A percentile compares a stretch with the other conserved stretches of the same genome.
These are phyloP conservation scores for Fusarium neocosmosporiellum DNA, from an alignment of 2,329 filamentous ascomycete genomes.

Conservation along the genomic window DNA sequence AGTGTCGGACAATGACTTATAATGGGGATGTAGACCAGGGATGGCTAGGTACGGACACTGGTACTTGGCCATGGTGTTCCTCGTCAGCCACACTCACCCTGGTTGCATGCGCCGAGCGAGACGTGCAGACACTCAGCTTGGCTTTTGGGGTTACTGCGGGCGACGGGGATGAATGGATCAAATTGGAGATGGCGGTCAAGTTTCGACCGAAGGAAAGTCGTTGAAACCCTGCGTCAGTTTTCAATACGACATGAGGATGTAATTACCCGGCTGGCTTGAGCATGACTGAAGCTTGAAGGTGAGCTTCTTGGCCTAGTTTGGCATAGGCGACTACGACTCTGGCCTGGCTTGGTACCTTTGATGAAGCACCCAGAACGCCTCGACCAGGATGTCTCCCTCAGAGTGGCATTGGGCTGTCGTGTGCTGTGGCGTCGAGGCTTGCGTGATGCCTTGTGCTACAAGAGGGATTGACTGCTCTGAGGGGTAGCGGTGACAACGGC, in stretches of 20 bases:
- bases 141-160: neutral
- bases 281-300: neutral
- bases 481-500: slow-evolving; percentile 20
- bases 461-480: neutral
- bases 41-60: neutral
- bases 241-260: neutral
- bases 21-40: neutral
- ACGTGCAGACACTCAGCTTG: neutral
- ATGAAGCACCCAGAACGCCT: neutral
- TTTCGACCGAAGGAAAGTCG: neutral
- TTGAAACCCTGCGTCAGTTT: neutral
- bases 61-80: slow-evolving; percentile 1
- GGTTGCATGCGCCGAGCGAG: neutral
- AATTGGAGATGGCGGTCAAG: neutral
- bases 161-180: neutral
- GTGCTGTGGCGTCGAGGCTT: slow-evolving; percentile 20
- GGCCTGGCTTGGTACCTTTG: neutral
- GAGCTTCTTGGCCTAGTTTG: neutral
- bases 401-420: slow-evolving; percentile 3
- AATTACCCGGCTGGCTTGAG: neutral
- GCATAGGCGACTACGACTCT: neutral
- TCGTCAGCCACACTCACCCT: neutral
- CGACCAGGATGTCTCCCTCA: slow-evolving; percentile 9
- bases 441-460: slow-evolving; percentile 14
- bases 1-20: neutral